A percentile compares a stretch with the other conserved stretches of the same genome.
Conservation (phyloP, 768 basidiomycete species). For the Arthromyces matolae region DNA sequence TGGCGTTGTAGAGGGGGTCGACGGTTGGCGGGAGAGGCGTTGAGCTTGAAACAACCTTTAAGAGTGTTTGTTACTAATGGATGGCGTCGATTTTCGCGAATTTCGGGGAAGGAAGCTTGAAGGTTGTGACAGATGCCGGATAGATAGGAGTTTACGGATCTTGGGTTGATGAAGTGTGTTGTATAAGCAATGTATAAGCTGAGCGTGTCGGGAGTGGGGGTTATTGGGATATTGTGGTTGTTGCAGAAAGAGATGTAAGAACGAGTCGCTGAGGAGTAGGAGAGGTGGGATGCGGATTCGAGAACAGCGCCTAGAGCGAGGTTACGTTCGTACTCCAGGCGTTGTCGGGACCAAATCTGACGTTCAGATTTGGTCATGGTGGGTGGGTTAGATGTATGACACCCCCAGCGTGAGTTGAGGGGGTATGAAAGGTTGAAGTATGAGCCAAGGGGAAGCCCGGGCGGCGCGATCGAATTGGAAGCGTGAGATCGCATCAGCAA, state of each 20-base stretch:
- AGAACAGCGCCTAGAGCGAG: too few species aligned
- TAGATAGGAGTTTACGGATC: conserved; percentile 22
- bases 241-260: too few species aligned
- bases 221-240: not conserved
- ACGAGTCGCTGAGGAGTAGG: too few species aligned
- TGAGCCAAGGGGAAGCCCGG: not conserved
- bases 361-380: too few species aligned
- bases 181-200: conserved; percentile 29
- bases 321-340: too few species aligned
- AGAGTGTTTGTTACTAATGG: not conserved
- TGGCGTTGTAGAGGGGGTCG: not conserved
- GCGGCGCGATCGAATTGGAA: too few species aligned
- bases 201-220: conserved; percentile 28
- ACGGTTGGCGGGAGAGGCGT: too few species aligned
- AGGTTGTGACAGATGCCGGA: conserved; percentile 35
- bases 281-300: too few species aligned
- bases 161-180: conserved; percentile 28
- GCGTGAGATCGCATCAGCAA: conserved; percentile 21
- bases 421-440: too few species aligned
- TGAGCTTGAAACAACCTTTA: not conserved
- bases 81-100: conserved; percentile 14
- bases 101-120: conserved; percentile 26
- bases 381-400: too few species aligned
- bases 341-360: too few species aligned
- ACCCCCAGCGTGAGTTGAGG: too few species aligned